Evolutionary conservation across 176 grass and related monocot genomes (phyloP).

Genomic region (Carex parvula): DNA sequence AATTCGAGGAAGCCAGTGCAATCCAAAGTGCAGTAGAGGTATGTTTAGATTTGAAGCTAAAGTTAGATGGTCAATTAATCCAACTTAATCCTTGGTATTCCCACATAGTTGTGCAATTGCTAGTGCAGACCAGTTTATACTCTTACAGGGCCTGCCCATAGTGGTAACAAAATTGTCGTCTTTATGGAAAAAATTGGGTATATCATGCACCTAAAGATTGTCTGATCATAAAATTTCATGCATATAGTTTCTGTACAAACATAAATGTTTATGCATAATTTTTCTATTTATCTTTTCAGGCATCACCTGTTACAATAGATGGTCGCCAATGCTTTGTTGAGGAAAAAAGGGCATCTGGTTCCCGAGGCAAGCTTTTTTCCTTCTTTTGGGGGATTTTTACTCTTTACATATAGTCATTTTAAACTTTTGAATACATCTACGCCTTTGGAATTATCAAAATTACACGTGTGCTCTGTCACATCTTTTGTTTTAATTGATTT

Average conservation of each 20-base stretch:
- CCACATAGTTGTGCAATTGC: not conserved
- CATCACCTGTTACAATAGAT: constrained; percentile 74
- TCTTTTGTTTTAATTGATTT: not conserved
- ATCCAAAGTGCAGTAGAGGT: constrained; percentile 87
- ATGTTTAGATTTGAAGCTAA: constrained; percentile 4
- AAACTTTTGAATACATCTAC: not conserved
- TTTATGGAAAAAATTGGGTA: not conserved
- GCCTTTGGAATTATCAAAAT: not conserved
- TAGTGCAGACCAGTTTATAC: not conserved
- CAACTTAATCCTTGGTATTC: not conserved
- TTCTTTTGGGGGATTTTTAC: not conserved
- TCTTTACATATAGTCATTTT: not conserved
- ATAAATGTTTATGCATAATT: not conserved
- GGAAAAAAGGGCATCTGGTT: constrained; percentile 74
- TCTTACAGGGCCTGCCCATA: not conserved
- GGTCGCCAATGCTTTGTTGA: constrained; percentile 58
- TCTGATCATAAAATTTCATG: not conserved
- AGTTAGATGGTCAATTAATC: not conserved
- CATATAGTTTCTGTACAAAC: not conserved
- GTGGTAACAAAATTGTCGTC: not conserved
- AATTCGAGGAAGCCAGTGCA: constrained; percentile 75
- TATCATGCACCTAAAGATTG: not conserved
- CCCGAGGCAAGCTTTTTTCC: constrained; percentile 54
- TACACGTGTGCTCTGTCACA: not conserved
- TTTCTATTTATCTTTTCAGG: constrained; percentile 36